Evolutionary conservation across 371 early-diverging fungal species (phyloP).

Genomic region (Dichotomocladium elegans): DNA sequence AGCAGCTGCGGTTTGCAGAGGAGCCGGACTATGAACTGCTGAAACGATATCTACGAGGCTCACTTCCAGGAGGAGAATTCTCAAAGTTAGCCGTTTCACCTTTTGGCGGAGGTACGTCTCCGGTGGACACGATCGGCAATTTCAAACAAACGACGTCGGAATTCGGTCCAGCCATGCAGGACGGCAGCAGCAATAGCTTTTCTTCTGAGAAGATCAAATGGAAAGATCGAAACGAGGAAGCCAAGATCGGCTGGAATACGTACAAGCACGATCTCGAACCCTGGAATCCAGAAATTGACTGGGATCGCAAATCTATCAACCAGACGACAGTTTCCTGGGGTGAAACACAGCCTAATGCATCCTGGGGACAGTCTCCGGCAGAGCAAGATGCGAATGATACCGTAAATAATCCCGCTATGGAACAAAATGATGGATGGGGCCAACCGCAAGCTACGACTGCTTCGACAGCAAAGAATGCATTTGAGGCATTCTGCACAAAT

Average conservation of each 20-base stretch:
- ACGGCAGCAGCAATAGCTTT: not conserved
- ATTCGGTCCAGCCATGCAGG: not conserved
- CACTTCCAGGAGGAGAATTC: slow-evolving; percentile 21
- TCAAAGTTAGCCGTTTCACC: slow-evolving; percentile 8
- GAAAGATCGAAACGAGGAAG: not conserved
- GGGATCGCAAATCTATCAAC: not conserved
- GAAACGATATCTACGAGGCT: slow-evolving; percentile 38
- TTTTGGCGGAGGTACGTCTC: slow-evolving; percentile 23
- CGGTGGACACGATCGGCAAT: not conserved
- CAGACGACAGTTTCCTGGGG: slow-evolving; percentile 10
- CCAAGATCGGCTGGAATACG: slow-evolving; percentile 15
- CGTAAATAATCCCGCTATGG: not conserved
- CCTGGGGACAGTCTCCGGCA: slow-evolving; percentile 9
- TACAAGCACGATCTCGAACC: slow-evolving; percentile 16
- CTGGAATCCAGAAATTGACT: slow-evolving; percentile 20
- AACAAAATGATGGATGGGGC: not conserved
- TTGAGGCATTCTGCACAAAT: too few species aligned
- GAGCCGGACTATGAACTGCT: slow-evolving; percentile 87
- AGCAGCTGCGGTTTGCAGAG: slow-evolving; percentile 85
- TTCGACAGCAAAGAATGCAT: not conserved
- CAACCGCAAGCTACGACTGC: not conserved
- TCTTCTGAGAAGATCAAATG: not conserved
- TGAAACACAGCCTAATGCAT: slow-evolving; percentile 9
- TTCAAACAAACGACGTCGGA: not conserved
- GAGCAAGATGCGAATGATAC: too few species aligned